Evolutionary conservation across 2,329 filamentous ascomycete genomes (phyloP), one percentile per base, ranked within the genome.

Genomic region (Talaromyces sp.): DNA sequence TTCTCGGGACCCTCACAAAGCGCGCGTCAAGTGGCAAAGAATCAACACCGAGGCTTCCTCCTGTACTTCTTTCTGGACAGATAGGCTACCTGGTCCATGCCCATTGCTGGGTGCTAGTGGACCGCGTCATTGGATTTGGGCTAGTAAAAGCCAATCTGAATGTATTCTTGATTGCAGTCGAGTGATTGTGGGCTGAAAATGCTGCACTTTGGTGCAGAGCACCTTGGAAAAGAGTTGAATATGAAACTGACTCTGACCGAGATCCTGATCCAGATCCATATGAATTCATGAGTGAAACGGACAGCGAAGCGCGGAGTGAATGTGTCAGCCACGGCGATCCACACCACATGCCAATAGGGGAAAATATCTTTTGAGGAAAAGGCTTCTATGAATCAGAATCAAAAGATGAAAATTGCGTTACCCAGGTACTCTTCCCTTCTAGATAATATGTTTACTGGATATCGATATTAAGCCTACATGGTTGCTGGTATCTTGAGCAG

Each of bases 51-150:
- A 54, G 18, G 25, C 8, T 23, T 55, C 55, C 7, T 46, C 46
- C 4, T 62, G 44, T 62, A 58, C 55, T 62, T 31, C 37, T n/a
- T 62, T 58, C 14, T 55, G 39, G 59, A 28, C 57, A 50, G 23
- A 56, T 68, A 18, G 67, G 63, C 16, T 66, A 66, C 56, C 5
- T 25, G 2, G 61, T 67, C 16, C 66, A 68, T 46, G 56, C 58
- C 11, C 66, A 65, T 59, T 68, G 65, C 59, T 68, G 67, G 66
- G 14, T 67, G 50, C 63, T 68, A 11, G 35, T 66, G n/a, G 63
- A 54, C 42, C 66, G 64, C 12, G 37, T 67, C 18, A 64, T 67
- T 23, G 63, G 67, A n/a, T 62, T 65, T 37, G 58, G 23, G 25
- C 12, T 63, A 18, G 25, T 67, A 11, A n/a, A 61, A 44, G 25